phyloP scores from a whole-genome alignment of 352 stramenopile genomes.

The Globisporangium spiculum region DNA sequence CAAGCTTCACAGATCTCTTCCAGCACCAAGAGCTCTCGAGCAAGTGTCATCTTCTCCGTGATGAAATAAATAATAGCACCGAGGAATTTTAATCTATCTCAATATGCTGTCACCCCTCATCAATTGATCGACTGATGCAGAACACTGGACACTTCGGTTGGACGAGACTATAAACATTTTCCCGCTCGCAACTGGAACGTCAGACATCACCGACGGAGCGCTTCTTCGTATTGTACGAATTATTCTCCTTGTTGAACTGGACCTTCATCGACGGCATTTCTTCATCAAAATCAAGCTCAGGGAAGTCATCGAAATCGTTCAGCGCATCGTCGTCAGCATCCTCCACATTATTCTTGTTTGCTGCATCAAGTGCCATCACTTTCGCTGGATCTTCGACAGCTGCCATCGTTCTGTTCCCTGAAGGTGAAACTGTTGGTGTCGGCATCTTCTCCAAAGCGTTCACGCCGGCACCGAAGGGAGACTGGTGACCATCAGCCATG shows the following conservation, averaged over 20 bases:
- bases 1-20: not conserved
- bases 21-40: not conserved
- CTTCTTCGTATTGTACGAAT: constrained; percentile 52
- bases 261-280: constrained; percentile 43
- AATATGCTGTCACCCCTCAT: constrained; percentile 14
- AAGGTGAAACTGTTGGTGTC: constrained; percentile 19
- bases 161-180: constrained; percentile 11
- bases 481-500: constrained; percentile 16
- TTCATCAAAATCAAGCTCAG: constrained; percentile 70
- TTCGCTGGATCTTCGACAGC: constrained; percentile 12
- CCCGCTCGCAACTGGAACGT: constrained; percentile 9
- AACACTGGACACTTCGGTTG: constrained; percentile 3
- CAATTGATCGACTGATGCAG: constrained; percentile 7
- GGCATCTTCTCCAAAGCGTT: constrained; percentile 17
- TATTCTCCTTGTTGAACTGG: constrained; percentile 69
- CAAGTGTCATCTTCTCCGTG: constrained; percentile 3
- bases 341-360: constrained; percentile 6
- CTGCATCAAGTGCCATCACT: constrained; percentile 16
- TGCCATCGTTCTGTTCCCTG: constrained; percentile 12
- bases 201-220: constrained; percentile 65
- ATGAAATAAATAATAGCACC: constrained; percentile 20
- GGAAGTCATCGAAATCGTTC: constrained; percentile 77
- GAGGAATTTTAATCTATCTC: constrained; percentile 17
- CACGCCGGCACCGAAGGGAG: constrained; percentile 9
- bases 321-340: constrained; percentile 48